Conservation (phyloP, 306 rosid species). For the Vigna nakashimae region DNA sequence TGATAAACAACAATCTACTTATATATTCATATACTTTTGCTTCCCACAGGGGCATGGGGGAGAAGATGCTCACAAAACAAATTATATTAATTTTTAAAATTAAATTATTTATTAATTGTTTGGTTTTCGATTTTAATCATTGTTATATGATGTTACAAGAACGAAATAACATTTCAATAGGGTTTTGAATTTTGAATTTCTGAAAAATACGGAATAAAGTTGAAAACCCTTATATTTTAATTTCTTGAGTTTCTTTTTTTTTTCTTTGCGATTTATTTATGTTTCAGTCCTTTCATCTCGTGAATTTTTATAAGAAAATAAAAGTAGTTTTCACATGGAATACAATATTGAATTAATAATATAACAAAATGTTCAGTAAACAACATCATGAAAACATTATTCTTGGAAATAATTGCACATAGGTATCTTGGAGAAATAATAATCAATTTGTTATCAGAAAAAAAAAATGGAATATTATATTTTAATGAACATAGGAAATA, state of each 20-base stretch:
- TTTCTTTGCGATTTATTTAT: not conserved
- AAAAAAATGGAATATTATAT: not conserved
- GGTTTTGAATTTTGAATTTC: not conserved
- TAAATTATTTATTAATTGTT: not conserved
- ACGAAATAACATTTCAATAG: not conserved
- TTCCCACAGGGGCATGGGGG: not conserved
- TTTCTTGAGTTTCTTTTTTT: not conserved
- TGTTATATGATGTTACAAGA: not conserved
- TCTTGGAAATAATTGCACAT: too few relatives aligned
- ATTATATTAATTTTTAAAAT: not conserved
- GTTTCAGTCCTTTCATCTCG: too few relatives aligned
- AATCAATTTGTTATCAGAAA: too few relatives aligned
- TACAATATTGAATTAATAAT: too few relatives aligned
- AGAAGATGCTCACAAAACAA: not conserved
- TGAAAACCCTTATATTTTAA: not conserved
- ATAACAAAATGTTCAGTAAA: too few relatives aligned
- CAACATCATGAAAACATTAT: too few relatives aligned
- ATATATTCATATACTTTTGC: not conserved
- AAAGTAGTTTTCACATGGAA: too few relatives aligned
- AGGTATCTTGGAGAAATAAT: too few relatives aligned
- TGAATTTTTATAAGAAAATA: too few relatives aligned
- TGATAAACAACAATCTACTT: not conserved
- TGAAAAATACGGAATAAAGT: not conserved
- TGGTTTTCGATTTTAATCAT: not conserved
- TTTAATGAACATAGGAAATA: not conserved